phyloP scores from a whole-genome alignment of 2,329 filamentous ascomycete genomes.

The Cadophora malorum region DNA sequence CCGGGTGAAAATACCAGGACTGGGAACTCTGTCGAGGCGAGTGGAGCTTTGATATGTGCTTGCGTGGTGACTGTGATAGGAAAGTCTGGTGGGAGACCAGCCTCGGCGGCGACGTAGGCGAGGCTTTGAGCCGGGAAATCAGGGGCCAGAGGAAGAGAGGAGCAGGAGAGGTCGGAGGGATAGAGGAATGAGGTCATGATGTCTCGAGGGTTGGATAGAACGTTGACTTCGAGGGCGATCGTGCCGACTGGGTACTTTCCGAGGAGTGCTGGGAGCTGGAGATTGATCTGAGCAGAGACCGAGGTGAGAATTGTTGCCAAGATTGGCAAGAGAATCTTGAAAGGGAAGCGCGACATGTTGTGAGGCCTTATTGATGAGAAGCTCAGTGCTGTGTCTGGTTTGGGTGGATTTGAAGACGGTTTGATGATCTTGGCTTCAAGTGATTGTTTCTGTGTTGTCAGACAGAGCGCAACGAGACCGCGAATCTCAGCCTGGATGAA shows the following conservation, averaged over 20 bases:
- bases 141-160: constrained; percentile 23
- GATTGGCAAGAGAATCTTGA: background rate
- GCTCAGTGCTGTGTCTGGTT: background rate
- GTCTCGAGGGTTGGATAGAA: constrained; percentile 25
- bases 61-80: constrained; percentile 19
- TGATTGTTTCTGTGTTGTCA: no score
- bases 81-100: constrained; percentile 16
- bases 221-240: constrained; percentile 24
- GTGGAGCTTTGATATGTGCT: constrained; percentile 24
- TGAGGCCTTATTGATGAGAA: background rate
- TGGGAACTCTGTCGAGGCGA: constrained; percentile 31
- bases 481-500: no score
- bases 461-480: no score
- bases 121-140: constrained; percentile 24
- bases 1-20: constrained; percentile 45
- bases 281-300: background rate
- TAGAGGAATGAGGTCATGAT: constrained; percentile 35
- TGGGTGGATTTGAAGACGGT: background rate
- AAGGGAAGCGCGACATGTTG: background rate
- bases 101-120: constrained; percentile 1
- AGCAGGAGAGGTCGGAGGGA: constrained; percentile 17
- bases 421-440: background rate
- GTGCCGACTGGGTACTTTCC: constrained; percentile 21
- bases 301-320: background rate
- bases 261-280: constrained; percentile 21